These are phyloP conservation scores for Silene latifolia DNA, from an alignment of 148 eudicot genomes.

Conservation along the genomic window DNA sequence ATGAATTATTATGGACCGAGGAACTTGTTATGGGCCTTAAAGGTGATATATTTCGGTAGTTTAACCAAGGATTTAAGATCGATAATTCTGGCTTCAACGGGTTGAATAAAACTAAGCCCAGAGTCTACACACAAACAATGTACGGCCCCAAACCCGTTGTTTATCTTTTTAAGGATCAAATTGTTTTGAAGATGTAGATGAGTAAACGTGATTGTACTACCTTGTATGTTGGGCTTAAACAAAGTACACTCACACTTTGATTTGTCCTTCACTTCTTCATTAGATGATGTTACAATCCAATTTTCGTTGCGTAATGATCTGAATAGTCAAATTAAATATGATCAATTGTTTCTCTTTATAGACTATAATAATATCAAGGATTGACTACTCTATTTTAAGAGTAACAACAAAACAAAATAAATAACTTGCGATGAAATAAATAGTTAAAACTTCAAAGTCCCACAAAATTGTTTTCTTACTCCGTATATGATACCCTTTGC, in stretches of 20 bases:
- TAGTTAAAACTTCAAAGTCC: too few species aligned
- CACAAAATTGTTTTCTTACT: too few species aligned
- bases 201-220: background rate
- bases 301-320: background rate
- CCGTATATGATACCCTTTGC: too few species aligned
- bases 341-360: too few species aligned
- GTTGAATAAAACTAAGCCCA: background rate
- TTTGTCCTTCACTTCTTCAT: background rate
- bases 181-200: background rate
- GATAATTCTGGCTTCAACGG: background rate
- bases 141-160: too few species aligned
- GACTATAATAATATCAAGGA: too few species aligned
- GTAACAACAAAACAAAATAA: too few species aligned
- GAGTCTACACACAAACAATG: background rate
- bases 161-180: background rate
- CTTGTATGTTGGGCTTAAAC: background rate
- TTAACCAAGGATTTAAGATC: background rate
- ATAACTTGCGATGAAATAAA: too few species aligned
- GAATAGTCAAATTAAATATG: background rate
- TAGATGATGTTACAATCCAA: background rate
- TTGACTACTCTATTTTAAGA: too few species aligned
- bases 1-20: background rate
- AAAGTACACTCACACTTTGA: background rate
- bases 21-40: background rate
- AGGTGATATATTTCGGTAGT: conserved; percentile 2